These are phyloP conservation scores for Pseudonectria foliicola DNA, from an alignment of 2,329 filamentous ascomycete species.

Conservation along the genomic window DNA sequence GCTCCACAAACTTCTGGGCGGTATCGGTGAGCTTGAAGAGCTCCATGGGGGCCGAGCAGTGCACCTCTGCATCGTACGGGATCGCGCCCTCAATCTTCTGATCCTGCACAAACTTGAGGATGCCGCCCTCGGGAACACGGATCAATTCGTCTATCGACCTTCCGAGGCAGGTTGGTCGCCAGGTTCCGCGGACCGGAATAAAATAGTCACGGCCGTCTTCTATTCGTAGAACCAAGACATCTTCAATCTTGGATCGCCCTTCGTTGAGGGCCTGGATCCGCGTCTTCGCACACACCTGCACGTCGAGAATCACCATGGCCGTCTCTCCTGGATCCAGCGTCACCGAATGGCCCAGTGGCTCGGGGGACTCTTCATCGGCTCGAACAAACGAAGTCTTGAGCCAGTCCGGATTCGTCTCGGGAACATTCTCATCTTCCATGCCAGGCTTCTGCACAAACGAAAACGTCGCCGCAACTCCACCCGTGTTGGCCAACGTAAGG, in stretches of 20 bases:
- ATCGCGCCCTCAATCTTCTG: slow-evolving; percentile 40
- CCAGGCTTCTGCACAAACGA: slow-evolving; percentile 68
- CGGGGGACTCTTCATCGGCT: slow-evolving; percentile 26
- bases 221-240: slow-evolving; percentile 81
- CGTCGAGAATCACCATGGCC: slow-evolving; percentile 59
- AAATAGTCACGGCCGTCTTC: slow-evolving; percentile 85
- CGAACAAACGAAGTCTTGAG: slow-evolving; percentile 58
- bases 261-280: slow-evolving; percentile 67
- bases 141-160: slow-evolving; percentile 85
- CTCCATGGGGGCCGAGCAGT: slow-evolving; percentile 78
- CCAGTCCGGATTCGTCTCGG: slow-evolving; percentile 53
- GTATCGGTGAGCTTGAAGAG: slow-evolving; percentile 83
- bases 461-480: slow-evolving; percentile 71
- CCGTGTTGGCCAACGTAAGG: slow-evolving; percentile 87
- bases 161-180: slow-evolving; percentile 77
- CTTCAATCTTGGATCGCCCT: slow-evolving; percentile 60
- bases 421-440: slow-evolving; percentile 33
- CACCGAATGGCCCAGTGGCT: slow-evolving; percentile 41
- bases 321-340: slow-evolving; percentile 82
- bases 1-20: slow-evolving; percentile 52
- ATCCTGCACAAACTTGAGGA: slow-evolving; percentile 44
- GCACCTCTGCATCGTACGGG: slow-evolving; percentile 50
- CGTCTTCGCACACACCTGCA: slow-evolving; percentile 56
- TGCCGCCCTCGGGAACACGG: slow-evolving; percentile 74
- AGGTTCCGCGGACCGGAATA: slow-evolving; percentile 68